A percentile compares a stretch with the other conserved stretches of the same genome.
Evolutionary conservation across 345 rosid genomes (phyloP).

Genomic region (Linum usitatissimum): DNA sequence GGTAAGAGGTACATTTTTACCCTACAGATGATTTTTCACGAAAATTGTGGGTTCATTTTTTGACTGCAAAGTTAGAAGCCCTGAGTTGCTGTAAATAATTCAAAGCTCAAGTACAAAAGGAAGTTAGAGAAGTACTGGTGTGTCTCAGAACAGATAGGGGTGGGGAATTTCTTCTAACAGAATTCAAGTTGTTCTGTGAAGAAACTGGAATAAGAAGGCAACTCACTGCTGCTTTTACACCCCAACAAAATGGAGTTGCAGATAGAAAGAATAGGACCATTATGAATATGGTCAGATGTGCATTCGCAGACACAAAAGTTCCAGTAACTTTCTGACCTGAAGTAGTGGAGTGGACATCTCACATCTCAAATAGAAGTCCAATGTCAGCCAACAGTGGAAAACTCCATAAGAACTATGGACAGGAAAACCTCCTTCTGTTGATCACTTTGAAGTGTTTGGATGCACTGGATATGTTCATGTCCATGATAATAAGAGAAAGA

Average conservation of each 20-base stretch:
- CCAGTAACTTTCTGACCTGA: conserved; percentile 4
- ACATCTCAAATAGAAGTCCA: background rate
- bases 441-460: background rate
- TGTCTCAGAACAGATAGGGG: too few species aligned
- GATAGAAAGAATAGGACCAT: background rate
- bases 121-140: too few species aligned
- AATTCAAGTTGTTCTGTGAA: too few species aligned
- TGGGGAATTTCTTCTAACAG: too few species aligned
- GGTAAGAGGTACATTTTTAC: too few species aligned
- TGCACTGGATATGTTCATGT: background rate
- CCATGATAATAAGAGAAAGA: background rate
- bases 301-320: background rate
- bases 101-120: too few species aligned
- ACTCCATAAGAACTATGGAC: background rate
- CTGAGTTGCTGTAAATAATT: too few species aligned
- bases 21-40: background rate
- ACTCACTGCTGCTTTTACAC: too few species aligned
- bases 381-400: background rate
- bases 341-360: background rate
- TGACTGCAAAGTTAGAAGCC: too few species aligned
- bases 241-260: background rate
- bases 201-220: too few species aligned
- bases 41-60: too few species aligned
- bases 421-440: background rate
- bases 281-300: background rate